phyloP scores from a whole-genome alignment of 176 grass and related monocot species.

The Carex littledalei region DNA sequence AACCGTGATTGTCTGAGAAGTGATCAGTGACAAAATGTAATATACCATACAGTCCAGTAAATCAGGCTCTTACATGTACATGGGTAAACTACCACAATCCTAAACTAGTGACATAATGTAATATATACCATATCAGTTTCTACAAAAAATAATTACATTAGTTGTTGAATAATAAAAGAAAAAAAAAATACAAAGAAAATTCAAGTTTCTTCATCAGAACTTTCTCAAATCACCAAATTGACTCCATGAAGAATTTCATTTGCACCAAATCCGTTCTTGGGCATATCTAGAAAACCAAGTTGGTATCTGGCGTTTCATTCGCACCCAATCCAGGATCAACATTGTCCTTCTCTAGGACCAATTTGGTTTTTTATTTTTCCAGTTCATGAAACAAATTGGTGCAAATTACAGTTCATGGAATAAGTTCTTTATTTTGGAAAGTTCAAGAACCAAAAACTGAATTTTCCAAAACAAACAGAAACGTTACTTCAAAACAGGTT shows the following conservation, averaged over 20 bases:
- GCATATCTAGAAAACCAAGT: background rate
- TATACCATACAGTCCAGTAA: too few relatives aligned
- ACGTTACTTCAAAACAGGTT: background rate
- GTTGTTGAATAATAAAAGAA: background rate
- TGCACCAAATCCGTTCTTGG: background rate
- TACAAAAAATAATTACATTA: slow-evolving; percentile 1
- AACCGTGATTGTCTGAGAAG: too few relatives aligned
- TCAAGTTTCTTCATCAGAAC: background rate
- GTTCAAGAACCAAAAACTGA: background rate
- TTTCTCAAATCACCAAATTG: background rate
- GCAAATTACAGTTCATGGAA: background rate
- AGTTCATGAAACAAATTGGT: background rate
- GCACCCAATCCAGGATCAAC: background rate
- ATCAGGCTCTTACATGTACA: too few relatives aligned
- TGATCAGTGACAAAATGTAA: too few relatives aligned
- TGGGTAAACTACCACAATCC: background rate
- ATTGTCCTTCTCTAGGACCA: background rate
- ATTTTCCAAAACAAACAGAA: background rate
- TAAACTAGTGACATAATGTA: background rate
- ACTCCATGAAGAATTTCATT: background rate
- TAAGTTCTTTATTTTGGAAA: background rate
- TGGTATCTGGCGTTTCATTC: background rate
- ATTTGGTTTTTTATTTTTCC: background rate
- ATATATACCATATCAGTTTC: background rate
- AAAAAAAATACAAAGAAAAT: background rate